These are phyloP conservation scores for Lasiodiplodia citricola DNA, from an alignment of 2,329 filamentous ascomycete genomes.

Conservation along the genomic window DNA sequence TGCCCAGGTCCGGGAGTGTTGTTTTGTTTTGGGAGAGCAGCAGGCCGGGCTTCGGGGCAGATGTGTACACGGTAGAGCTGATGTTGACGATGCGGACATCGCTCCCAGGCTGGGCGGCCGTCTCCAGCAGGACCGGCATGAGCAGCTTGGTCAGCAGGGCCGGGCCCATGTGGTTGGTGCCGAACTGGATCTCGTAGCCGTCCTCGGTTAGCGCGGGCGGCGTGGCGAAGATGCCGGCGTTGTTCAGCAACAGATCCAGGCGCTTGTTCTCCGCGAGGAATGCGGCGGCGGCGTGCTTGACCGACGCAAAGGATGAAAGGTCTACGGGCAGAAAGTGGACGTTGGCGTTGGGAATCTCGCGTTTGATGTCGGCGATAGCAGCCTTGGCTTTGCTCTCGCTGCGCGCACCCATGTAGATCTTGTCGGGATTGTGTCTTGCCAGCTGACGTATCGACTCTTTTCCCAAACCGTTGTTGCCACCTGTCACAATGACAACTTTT, in stretches of 20 bases:
- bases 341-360: constrained; percentile 39
- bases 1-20: constrained; percentile 38
- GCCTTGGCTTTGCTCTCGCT: constrained; percentile 47
- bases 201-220: constrained; percentile 50
- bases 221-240: constrained; percentile 52
- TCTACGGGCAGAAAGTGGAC: constrained; percentile 49
- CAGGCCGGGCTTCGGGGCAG: constrained; percentile 43
- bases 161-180: constrained; percentile 59
- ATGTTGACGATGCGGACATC: neutral
- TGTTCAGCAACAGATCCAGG: constrained; percentile 55
- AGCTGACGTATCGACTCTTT: constrained; percentile 52
- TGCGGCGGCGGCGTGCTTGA: constrained; percentile 42
- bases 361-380: constrained; percentile 49
- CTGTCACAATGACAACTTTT: constrained; percentile 53
- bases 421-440: constrained; percentile 49
- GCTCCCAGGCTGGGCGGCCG: neutral
- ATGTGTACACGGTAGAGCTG: constrained; percentile 31
- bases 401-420: constrained; percentile 56
- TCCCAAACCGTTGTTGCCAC: constrained; percentile 52
- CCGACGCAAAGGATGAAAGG: constrained; percentile 48
- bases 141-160: constrained; percentile 55
- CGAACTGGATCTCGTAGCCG: constrained; percentile 58
- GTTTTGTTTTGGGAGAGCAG: constrained; percentile 33
- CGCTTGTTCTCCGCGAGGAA: constrained; percentile 45
- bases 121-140: constrained; percentile 39